Evolutionary conservation across 1,139 yeast genomes (phyloP).

Genomic region (Scheffersomyces titani): DNA sequence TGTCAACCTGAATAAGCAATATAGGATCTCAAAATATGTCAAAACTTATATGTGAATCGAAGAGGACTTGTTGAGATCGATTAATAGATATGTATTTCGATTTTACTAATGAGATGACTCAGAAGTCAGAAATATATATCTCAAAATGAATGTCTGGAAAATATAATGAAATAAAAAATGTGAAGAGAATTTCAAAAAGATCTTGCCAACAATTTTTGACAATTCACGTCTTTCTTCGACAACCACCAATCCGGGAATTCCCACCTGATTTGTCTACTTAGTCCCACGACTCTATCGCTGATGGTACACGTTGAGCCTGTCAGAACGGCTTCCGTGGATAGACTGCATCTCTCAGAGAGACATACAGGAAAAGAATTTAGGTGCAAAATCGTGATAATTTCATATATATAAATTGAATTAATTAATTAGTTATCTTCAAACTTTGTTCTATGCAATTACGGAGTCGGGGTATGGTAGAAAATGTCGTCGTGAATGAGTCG

Average conservation of each 20-base stretch:
- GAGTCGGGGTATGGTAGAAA: conserved; percentile 8
- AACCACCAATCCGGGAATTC: neutral
- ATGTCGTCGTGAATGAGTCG: conserved; percentile 14
- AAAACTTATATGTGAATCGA: neutral
- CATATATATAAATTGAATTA: no score
- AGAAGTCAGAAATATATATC: neutral
- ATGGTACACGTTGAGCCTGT: neutral
- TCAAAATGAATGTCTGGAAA: neutral
- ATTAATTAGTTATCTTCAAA: no score
- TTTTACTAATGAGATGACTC: neutral
- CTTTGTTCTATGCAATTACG: neutral
- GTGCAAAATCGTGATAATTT: no score
- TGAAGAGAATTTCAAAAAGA: neutral
- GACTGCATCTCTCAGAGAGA: neutral
- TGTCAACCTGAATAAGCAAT: no score
- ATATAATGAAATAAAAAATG: no score
- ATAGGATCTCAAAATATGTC: no score
- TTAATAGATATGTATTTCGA: neutral
- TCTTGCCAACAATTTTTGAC: neutral
- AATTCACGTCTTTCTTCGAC: neutral
- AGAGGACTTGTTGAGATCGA: neutral
- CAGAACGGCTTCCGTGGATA: neutral
- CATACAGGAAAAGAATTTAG: neutral
- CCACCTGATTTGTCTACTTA: neutral
- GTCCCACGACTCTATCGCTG: neutral